These are phyloP conservation scores for Apiotrichum veenhuisii DNA, from an alignment of 1,284 basidiomycete species.

Conservation along the genomic window DNA sequence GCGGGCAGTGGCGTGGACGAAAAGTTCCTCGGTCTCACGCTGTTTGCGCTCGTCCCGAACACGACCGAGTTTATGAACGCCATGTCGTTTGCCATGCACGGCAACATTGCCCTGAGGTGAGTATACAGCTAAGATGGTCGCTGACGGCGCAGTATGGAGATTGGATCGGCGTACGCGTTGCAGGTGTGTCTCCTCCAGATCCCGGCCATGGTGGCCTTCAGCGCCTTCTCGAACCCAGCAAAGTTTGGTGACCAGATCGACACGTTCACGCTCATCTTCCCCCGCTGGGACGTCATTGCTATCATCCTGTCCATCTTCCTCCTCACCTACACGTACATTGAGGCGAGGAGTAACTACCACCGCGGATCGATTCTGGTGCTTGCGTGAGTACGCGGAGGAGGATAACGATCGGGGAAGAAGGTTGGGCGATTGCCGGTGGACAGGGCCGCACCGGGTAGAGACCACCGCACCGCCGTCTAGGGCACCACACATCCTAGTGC, in stretches of 20 bases:
- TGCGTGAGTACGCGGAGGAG: constrained; percentile 66
- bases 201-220: constrained; percentile 98
- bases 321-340: constrained; percentile 98
- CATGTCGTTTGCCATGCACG: constrained; percentile 96
- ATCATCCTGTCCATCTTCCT: constrained; percentile 94
- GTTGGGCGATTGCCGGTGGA: too few relatives aligned
- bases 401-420: too few relatives aligned
- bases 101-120: constrained; percentile 92
- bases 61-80: constrained; percentile 99
- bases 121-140: constrained; percentile 23
- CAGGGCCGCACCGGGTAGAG: too few relatives aligned
- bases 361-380: constrained; percentile 87
- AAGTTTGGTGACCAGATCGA: constrained; percentile 76
- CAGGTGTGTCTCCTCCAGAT: constrained; percentile 98
- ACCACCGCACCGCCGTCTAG: too few relatives aligned
- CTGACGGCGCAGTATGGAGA: constrained; percentile 76
- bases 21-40: constrained; percentile 93
- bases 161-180: constrained; percentile 96
- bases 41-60: constrained; percentile 97
- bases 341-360: constrained; percentile 96
- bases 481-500: too few relatives aligned
- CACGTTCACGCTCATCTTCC: constrained; percentile 97
- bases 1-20: constrained; percentile 92
- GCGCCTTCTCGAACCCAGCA: constrained; percentile 81
- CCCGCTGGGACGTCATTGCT: constrained; percentile 95